Percentiles rank a stretch among this genome's conserved stretches.
Evolutionary conservation across 2,329 filamentous ascomycete genomes (phyloP).

Genomic region (Fusarium newnesense): DNA sequence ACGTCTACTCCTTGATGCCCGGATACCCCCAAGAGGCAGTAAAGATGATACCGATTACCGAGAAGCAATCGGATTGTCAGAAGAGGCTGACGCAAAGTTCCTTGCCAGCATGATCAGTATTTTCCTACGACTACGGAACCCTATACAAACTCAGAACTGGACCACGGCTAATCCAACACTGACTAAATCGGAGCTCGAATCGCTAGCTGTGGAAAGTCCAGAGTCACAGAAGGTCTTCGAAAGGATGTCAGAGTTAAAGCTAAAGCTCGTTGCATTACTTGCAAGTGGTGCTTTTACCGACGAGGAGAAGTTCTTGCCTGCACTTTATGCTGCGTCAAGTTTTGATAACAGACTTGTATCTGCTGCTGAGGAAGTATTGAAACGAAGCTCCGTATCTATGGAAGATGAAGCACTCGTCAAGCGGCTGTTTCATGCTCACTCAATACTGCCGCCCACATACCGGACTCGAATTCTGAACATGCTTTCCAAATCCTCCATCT

Average conservation of each 20-base stretch:
- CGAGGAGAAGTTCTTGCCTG: slow-evolving; percentile 83
- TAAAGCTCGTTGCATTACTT: slow-evolving; percentile 74
- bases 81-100: slow-evolving; percentile 76
- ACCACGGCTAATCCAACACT: slow-evolving; percentile 48
- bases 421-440: slow-evolving; percentile 78
- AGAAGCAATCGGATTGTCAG: slow-evolving; percentile 71
- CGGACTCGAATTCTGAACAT: slow-evolving; percentile 80
- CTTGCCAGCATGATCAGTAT: slow-evolving; percentile 81
- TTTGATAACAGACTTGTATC: slow-evolving; percentile 82
- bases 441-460: slow-evolving; percentile 75
- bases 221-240: slow-evolving; percentile 70
- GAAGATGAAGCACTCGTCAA: slow-evolving; percentile 74
- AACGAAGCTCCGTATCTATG: slow-evolving; percentile 78
- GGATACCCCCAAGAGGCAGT: slow-evolving; percentile 79
- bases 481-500: slow-evolving; percentile 79
- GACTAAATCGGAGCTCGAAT: slow-evolving; percentile 43
- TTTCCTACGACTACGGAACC: slow-evolving; percentile 64
- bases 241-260: slow-evolving; percentile 59
- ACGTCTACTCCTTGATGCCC: slow-evolving; percentile 76
- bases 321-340: slow-evolving; percentile 85
- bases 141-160: slow-evolving; percentile 47
- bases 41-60: slow-evolving; percentile 80
- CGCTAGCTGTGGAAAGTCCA: slow-evolving; percentile 52
- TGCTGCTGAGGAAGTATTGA: slow-evolving; percentile 90
- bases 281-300: slow-evolving; percentile 89